Evolutionary conservation across 2,329 filamentous ascomycete genomes (phyloP).

Genomic region (Alternaria hordeiaustralica): DNA sequence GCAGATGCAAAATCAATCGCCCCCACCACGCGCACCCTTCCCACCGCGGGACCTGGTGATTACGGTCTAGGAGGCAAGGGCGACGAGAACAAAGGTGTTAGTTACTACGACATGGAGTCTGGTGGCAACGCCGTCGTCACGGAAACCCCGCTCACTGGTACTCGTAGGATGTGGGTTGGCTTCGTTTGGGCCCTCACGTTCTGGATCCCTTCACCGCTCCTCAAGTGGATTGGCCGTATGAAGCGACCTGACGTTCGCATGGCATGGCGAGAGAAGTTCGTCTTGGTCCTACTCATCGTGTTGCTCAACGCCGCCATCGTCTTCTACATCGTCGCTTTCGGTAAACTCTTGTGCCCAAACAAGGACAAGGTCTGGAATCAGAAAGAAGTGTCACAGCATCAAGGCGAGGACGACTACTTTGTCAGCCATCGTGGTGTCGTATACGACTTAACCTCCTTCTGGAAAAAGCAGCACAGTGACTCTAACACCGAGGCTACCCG

Average conservation of each 20-base stretch:
- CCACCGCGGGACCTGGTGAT: conserved; percentile 67
- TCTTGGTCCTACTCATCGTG: conserved; percentile 79
- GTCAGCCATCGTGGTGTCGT: conserved; percentile 88
- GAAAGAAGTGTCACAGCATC: conserved; percentile 72
- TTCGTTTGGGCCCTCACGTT: conserved; percentile 88
- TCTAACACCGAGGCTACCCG: conserved; percentile 65
- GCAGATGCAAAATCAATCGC: conserved; percentile 50
- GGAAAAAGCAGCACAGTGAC: conserved; percentile 83
- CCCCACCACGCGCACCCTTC: conserved; percentile 69
- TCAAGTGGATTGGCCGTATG: conserved; percentile 89
- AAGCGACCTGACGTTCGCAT: conserved; percentile 95
- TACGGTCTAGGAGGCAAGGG: conserved; percentile 90
- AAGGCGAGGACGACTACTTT: conserved; percentile 78
- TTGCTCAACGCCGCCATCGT: conserved; percentile 81
- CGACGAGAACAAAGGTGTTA: conserved; percentile 63
- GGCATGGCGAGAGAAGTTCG: conserved; percentile 96
- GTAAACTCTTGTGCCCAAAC: conserved; percentile 85
- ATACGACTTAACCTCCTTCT: conserved; percentile 92
- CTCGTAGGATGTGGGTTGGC: conserved; percentile 78
- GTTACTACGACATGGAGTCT: conserved; percentile 79
- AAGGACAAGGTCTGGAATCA: conserved; percentile 86
- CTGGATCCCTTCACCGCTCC: conserved; percentile 87
- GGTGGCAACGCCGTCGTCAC: conserved; percentile 79
- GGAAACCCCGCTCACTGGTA: conserved; percentile 67
- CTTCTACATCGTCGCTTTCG: conserved; percentile 92